phyloP scores from a whole-genome alignment of 352 stramenopile species.

The Pythium volutum region DNA sequence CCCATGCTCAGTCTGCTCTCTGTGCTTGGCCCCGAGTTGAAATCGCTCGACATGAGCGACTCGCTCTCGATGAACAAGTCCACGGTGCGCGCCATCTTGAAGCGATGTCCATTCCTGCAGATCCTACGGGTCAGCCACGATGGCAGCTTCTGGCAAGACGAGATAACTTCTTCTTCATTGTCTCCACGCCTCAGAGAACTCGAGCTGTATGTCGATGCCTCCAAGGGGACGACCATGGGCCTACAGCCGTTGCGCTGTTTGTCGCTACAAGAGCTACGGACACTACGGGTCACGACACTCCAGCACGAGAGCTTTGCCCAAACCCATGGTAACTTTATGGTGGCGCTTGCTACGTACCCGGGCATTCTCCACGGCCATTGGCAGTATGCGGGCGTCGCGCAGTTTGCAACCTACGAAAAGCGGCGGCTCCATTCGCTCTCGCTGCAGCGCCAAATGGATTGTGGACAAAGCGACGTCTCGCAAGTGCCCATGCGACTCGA shows the following conservation, averaged over 20 bases:
- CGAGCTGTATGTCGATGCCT: not conserved
- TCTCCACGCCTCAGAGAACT: not conserved
- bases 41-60: conserved; percentile 1
- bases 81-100: not conserved
- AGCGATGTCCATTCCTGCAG: not conserved
- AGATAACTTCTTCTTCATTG: not conserved
- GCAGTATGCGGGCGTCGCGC: not conserved
- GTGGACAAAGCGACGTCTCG: not conserved
- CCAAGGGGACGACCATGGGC: not conserved
- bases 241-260: not conserved
- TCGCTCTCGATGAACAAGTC: not conserved
- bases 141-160: not conserved
- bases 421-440: conserved; percentile 6
- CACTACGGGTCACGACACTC: not conserved
- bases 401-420: conserved; percentile 3
- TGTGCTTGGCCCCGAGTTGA: not conserved
- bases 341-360: not conserved
- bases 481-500: not conserved
- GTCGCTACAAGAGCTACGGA: not conserved
- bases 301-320: not conserved
- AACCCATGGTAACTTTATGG: not conserved
- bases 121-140: not conserved
- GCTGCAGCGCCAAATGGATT: not conserved
- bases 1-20: conserved; percentile 1
- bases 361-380: not conserved